Evolutionary conservation across 2,329 filamentous ascomycete genomes (phyloP), one percentile per base, ranked within the genome.

Genomic region (Fusarium sp.): DNA sequence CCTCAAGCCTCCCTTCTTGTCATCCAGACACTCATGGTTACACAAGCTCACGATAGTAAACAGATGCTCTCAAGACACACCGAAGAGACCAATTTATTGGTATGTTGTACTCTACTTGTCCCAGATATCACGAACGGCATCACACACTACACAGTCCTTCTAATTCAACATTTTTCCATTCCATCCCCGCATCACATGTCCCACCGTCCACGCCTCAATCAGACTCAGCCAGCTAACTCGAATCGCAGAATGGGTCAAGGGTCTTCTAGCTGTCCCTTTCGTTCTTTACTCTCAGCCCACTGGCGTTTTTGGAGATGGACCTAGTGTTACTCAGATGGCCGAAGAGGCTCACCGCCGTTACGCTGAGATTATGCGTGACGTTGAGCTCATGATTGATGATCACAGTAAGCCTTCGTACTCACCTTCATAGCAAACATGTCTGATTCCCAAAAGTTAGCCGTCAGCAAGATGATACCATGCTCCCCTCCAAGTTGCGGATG

Each of bases 221-320:
- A 60, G 36, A 48, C 28, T 30, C 30, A 54, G 38, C 24, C 28
- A 34, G 20, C 70, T 74, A 36, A 74, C 50, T 38, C 26, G 18
- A n/a, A 51, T 24, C n/a, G 70, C 78, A 91, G 94, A 98, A 92
- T 98, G 96, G 96, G 94, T 98, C 87, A 98, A 99, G 84, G 94
- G 93, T 44, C 89, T 98, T 8, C 87, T 98, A 18, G 96, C 96
- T 3, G 96, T 98, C 2, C 96, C 96, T 0, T 99, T 99, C 81
- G 96, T 99, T 44, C 89, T 99, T 61, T 95, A 98, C 82, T 98
- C 96, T 3, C 95, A 98, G 81, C 96, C 96, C 8, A 97, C 94
- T 2, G 94, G 94, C 26, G 90, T 95, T 47, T 95, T 96, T 78
- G 92, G 95, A 73, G 88, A 90, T 76, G 89, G 89, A 69, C 86